phyloP scores from a whole-genome alignment of 2,329 filamentous ascomycete genomes.

The Cordyceps cicadae region DNA sequence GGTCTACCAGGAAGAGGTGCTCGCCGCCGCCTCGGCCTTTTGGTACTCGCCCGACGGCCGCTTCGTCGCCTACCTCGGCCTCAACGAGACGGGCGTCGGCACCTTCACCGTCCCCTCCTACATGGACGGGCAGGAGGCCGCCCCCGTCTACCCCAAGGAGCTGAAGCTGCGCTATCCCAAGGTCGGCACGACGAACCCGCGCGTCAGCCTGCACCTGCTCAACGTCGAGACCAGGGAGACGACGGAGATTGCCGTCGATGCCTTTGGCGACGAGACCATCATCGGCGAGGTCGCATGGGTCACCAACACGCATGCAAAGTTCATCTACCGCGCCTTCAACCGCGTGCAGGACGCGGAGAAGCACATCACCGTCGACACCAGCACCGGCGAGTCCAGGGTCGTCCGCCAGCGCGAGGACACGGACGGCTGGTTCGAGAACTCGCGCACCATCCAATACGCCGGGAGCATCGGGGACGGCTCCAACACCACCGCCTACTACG shows the following conservation, averaged over 20 bases:
- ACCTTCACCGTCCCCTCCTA: conserved; percentile 61
- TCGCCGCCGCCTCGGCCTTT: conserved; percentile 65
- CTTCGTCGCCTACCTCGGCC: conserved; percentile 80
- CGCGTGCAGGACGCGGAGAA: conserved; percentile 59
- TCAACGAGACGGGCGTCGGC: conserved; percentile 66
- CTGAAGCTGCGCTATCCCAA: conserved; percentile 61
- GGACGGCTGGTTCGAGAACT: conserved; percentile 56
- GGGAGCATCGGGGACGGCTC: conserved; percentile 32
- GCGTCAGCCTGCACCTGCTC: conserved; percentile 51
- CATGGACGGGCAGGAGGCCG: conserved; percentile 48
- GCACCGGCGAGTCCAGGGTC: conserved; percentile 19
- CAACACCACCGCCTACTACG: conserved; percentile 42
- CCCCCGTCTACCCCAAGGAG: conserved; percentile 53
- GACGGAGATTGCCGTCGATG: conserved; percentile 42
- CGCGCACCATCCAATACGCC: conserved; percentile 46
- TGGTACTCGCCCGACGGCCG: conserved; percentile 91
- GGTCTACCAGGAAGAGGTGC: conserved; percentile 68
- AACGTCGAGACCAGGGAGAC: conserved; percentile 39
- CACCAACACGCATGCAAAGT: conserved; percentile 49
- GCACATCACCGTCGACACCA: conserved; percentile 50
- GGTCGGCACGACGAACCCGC: conserved; percentile 59
- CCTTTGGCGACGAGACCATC: conserved; percentile 54
- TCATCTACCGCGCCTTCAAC: conserved; percentile 60
- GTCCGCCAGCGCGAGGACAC: conserved; percentile 49
- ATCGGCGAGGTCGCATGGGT: conserved; percentile 63